phyloP scores from a whole-genome alignment of 306 rosid genomes.

The Erythrophleum fordii region DNA sequence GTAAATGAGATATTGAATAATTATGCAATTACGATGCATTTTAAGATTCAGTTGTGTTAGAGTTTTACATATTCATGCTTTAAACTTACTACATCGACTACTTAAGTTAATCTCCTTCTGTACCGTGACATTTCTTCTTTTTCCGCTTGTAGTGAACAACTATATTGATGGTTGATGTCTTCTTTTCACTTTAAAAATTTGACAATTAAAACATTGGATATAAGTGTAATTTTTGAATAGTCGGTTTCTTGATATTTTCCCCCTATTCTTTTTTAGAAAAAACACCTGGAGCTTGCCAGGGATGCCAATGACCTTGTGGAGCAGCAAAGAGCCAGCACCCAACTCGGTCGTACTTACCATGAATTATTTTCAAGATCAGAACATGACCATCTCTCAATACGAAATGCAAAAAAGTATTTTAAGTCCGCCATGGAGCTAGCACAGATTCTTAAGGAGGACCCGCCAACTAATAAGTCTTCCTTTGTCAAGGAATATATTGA shows the following conservation, averaged over 20 bases:
- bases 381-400: slow-evolving; percentile 62
- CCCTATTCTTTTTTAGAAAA: slow-evolving; percentile 57
- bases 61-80: neutral
- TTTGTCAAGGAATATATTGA: slow-evolving; percentile 79
- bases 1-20: neutral
- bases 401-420: slow-evolving; percentile 83
- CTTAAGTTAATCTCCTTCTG: neutral
- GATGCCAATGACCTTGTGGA: slow-evolving; percentile 72
- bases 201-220: neutral
- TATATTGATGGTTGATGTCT: neutral
- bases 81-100: neutral
- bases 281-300: slow-evolving; percentile 78
- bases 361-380: slow-evolving; percentile 62
- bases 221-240: neutral
- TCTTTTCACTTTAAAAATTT: neutral
- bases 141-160: neutral
- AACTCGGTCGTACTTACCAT: slow-evolving; percentile 87
- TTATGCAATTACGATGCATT: neutral
- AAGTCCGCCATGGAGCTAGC: slow-evolving; percentile 79
- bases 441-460: slow-evolving; percentile 60
- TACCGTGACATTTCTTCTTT: neutral
- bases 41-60: neutral
- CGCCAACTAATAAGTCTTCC: slow-evolving; percentile 50
- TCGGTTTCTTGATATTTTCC: neutral
- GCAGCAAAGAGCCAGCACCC: slow-evolving; percentile 90